A percentile compares a stretch with the other conserved stretches of the same genome.
Conservation (phyloP, 225 moss, liverwort and hornwort species). For the Neckera pumila region DNA sequence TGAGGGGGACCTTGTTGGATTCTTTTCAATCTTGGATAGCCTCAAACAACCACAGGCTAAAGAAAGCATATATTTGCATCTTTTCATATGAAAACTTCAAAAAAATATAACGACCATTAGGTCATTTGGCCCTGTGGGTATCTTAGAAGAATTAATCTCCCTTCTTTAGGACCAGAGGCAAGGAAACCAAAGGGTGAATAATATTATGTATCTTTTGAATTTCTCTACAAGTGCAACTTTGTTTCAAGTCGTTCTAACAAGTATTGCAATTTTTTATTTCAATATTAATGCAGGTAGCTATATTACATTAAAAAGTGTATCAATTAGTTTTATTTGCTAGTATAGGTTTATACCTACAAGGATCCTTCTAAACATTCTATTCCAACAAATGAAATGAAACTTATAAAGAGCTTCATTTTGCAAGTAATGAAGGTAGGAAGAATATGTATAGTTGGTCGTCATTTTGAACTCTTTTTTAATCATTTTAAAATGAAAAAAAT, state of each 20-base stretch:
- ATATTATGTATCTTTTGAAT: background rate
- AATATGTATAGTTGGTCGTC: rapidly evolving
- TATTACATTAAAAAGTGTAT: background rate
- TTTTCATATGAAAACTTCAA: background rate
- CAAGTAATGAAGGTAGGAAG: background rate
- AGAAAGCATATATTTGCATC: background rate
- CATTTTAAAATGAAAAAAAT: background rate
- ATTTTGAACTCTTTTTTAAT: background rate
- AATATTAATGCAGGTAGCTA: background rate
- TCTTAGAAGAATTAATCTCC: background rate
- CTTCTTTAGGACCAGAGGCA: rapidly evolving
- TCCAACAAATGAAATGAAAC: background rate
- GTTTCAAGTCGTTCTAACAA: rapidly evolving
- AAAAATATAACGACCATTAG: background rate
- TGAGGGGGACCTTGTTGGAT: background rate
- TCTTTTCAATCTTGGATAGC: background rate
- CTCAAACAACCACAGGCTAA: background rate
- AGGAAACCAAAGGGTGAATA: background rate
- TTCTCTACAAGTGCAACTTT: background rate
- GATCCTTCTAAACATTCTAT: background rate
- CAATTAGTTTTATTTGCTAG: background rate
- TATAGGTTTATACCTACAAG: background rate
- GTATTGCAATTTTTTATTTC: background rate
- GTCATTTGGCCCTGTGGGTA: rapidly evolving
- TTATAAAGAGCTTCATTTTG: background rate